phyloP scores from a whole-genome alignment of 257 asterid genomes.

The Lithospermum erythrorhizon region DNA sequence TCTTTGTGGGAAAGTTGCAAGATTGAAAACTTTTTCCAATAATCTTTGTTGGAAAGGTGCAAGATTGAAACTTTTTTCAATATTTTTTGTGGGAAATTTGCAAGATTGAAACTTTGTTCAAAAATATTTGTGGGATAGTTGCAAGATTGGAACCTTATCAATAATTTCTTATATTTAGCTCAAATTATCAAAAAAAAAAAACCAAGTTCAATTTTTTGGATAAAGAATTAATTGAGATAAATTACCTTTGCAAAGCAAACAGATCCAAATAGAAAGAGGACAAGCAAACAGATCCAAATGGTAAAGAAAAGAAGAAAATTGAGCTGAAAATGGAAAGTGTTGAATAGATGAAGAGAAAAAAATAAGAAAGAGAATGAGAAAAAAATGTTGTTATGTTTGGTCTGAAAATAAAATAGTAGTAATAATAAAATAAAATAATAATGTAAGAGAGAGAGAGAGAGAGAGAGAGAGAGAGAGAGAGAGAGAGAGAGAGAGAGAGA shows the following conservation, averaged over 20 bases:
- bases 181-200: no score
- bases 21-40: no score
- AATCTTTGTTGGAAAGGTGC: no score
- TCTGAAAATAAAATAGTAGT: not conserved
- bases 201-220: no score
- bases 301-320: not conserved
- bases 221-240: not conserved
- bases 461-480: conserved; percentile 1
- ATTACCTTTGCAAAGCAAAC: not conserved
- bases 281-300: not conserved
- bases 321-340: conserved; percentile 2
- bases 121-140: no score
- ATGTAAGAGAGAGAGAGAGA: not conserved
- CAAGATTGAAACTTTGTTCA: no score
- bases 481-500: not conserved
- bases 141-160: no score
- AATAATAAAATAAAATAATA: no score
- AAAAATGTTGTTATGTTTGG: not conserved
- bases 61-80: no score
- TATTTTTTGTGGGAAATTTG: no score
- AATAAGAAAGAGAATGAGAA: not conserved
- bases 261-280: not conserved
- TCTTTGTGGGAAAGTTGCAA: no score
- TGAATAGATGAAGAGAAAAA: conserved; percentile 8
- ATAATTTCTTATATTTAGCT: no score